A percentile compares a stretch with the other conserved stretches of the same genome.
phyloP scores from a whole-genome alignment of 1,284 basidiomycete species.

The Blastosporella zonata region DNA sequence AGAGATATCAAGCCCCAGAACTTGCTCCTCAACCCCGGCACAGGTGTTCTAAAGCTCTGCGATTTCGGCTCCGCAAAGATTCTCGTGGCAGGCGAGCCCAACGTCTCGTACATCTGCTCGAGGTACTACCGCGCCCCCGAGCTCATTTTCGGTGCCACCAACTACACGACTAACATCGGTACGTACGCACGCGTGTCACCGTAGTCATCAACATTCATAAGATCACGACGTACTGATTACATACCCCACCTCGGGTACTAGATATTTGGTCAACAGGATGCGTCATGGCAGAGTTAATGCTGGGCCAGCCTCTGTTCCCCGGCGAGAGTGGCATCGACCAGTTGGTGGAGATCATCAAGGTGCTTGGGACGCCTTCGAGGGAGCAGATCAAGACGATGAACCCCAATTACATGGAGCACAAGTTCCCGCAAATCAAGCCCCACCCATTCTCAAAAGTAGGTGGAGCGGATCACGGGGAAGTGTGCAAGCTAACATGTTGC shows the following conservation, averaged over 20 bases:
- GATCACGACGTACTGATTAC: conserved; percentile 10
- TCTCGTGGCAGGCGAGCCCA: conserved; percentile 95
- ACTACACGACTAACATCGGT: conserved; percentile 99
- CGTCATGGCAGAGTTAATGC: conserved; percentile 99
- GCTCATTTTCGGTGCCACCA: conserved; percentile 99
- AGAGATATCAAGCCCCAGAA: conserved; percentile 99
- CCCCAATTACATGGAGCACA: conserved; percentile 99
- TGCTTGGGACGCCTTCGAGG: conserved; percentile 95
- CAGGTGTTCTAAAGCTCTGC: conserved; percentile 96
- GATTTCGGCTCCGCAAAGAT: conserved; percentile 99
- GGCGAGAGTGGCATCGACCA: conserved; percentile 99
- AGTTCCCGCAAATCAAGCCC: conserved; percentile 99
- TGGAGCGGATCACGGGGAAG: conserved; percentile 11
- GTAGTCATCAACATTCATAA: conserved; percentile 4
- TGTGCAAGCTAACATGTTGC: not conserved
- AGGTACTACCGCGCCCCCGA: conserved; percentile 99
- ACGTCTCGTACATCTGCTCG: conserved; percentile 99
- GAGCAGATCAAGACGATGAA: conserved; percentile 99
- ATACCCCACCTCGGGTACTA: conserved; percentile 26
- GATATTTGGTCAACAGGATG: conserved; percentile 99
- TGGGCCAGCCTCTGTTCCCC: conserved; percentile 98
- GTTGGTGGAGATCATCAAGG: conserved; percentile 99
- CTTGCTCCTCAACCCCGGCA: conserved; percentile 92
- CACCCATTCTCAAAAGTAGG: conserved; percentile 90
- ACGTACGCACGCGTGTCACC: conserved; percentile 44